Evolutionary conservation across 192 early-diverging fungal genomes (phyloP).

Genomic region (Coemansia sp.): DNA sequence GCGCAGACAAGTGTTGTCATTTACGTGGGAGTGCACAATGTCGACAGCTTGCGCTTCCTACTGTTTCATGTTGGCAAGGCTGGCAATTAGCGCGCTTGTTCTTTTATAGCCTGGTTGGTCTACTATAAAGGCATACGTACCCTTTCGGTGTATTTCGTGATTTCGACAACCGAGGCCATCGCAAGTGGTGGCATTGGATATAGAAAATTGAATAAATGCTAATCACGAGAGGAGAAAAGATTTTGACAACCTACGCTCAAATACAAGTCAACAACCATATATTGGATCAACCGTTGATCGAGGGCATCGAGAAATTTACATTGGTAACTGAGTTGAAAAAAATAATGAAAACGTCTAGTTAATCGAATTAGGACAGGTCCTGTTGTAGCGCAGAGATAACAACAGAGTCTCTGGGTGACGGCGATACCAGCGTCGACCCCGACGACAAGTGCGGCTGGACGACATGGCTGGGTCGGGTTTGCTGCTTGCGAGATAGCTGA

Average conservation of each 20-base stretch:
- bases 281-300: not conserved
- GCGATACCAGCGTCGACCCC: slow-evolving; percentile 46
- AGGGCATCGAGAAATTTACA: too few species aligned
- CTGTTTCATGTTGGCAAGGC: not conserved
- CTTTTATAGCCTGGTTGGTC: too few species aligned
- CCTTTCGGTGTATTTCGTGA: slow-evolving; percentile 34
- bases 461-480: not conserved
- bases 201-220: not conserved
- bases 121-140: slow-evolving; percentile 9
- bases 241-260: not conserved
- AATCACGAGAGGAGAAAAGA: not conserved
- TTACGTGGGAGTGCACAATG: slow-evolving; percentile 44
- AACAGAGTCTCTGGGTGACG: slow-evolving; percentile 39
- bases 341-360: too few species aligned
- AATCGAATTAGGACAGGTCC: not conserved
- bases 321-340: too few species aligned
- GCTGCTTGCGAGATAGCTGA: slow-evolving; percentile 6
- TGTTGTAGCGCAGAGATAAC: slow-evolving; percentile 29
- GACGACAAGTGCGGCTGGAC: slow-evolving; percentile 26
- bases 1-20: slow-evolving; percentile 44
- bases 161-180: slow-evolving; percentile 20
- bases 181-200: slow-evolving; percentile 1
- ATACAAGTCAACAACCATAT: not conserved
- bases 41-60: slow-evolving; percentile 50
- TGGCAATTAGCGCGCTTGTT: not conserved